Evolutionary conservation across 441 rosid genomes (phyloP).

Genomic region (Macaranga tanarius): DNA sequence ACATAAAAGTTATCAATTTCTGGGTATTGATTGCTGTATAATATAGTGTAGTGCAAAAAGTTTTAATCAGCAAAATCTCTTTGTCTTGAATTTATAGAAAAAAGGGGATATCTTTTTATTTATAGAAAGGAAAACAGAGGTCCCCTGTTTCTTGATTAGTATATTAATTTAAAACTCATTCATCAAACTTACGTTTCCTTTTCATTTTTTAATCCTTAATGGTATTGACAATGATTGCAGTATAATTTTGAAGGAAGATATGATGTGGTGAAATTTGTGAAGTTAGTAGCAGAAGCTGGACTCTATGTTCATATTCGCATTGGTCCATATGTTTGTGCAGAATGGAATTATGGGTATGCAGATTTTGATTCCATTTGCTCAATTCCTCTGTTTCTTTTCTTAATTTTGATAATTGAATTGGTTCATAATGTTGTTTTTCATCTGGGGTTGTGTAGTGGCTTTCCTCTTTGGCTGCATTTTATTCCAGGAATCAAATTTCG

Average conservation of each 20-base stretch:
- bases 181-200: neutral
- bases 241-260: constrained; percentile 71
- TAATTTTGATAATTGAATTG: neutral
- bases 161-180: neutral
- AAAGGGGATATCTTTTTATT: neutral
- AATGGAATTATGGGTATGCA: constrained; percentile 91
- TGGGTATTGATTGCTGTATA: constrained; percentile 1
- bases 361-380: neutral
- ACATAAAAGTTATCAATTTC: constrained; percentile 1
- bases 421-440: neutral
- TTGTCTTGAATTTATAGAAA: neutral
- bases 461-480: constrained; percentile 90
- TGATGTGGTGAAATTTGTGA: constrained; percentile 79
- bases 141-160: constrained; percentile 14
- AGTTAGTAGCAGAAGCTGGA: constrained; percentile 53
- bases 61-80: neutral
- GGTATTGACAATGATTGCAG: constrained; percentile 30
- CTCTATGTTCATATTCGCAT: constrained; percentile 67
- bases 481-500: constrained; percentile 71
- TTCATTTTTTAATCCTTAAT: neutral
- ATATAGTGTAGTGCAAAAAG: neutral
- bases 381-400: neutral
- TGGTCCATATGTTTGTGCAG: constrained; percentile 94
- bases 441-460: constrained; percentile 49
- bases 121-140: neutral